phyloP scores from a whole-genome alignment of 2,329 filamentous ascomycete genomes.

The Sporothrix mexicana region DNA sequence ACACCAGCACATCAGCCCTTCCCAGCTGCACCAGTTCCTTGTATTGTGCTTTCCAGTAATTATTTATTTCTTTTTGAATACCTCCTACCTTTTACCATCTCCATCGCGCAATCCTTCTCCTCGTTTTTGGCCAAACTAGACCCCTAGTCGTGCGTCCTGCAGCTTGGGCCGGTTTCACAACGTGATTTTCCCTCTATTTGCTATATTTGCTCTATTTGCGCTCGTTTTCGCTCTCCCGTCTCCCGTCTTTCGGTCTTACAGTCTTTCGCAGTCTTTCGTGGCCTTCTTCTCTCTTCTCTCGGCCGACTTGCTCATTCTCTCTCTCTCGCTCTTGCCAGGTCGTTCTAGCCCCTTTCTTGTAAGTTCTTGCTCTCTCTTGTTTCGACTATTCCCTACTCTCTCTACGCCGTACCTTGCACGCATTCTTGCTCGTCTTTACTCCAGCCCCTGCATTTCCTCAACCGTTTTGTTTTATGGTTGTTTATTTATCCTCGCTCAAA shows the following conservation, averaged over 20 bases:
- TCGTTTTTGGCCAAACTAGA: neutral
- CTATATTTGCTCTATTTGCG: neutral
- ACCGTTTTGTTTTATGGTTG: neutral
- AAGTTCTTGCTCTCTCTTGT: neutral
- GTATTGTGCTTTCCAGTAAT: neutral
- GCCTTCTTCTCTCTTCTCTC: neutral
- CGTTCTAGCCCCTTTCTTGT: neutral
- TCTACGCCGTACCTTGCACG: neutral
- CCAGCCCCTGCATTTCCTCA: neutral
- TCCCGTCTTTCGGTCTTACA: neutral
- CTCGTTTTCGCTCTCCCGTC: neutral
- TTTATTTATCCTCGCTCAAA: conserved; percentile 9
- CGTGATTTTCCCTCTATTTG: neutral
- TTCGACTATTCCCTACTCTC: neutral
- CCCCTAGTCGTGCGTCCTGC: conserved; percentile 7
- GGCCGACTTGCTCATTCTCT: neutral
- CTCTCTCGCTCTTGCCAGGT: neutral
- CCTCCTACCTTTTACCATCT: neutral
- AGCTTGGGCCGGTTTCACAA: conserved; percentile 12
- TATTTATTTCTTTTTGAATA: neutral
- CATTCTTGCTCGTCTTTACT: neutral
- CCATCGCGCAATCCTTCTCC: neutral
- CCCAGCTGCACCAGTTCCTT: neutral
- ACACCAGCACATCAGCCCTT: neutral
- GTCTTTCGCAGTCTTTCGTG: too few relatives aligned